phyloP scores from a whole-genome alignment of 352 stramenopile species.

The Globisporangium paddicum region DNA sequence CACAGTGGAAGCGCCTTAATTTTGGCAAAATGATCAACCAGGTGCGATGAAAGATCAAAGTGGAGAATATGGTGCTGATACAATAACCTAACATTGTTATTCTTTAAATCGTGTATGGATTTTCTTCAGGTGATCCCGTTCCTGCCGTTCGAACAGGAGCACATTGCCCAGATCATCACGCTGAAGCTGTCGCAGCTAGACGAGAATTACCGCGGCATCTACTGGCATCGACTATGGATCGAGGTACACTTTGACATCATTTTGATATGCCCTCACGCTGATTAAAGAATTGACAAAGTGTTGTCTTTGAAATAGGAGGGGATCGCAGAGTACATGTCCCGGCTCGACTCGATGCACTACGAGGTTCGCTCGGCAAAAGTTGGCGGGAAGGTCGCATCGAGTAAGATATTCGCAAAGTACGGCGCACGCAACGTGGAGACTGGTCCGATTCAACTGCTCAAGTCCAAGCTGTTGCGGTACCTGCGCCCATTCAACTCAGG shows the following conservation, averaged over 20 bases:
- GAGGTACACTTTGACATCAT: constrained; percentile 24
- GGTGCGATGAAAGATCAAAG: constrained; percentile 30
- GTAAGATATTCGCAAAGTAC: constrained; percentile 82
- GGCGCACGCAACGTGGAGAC: constrained; percentile 75
- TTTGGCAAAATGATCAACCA: constrained; percentile 90
- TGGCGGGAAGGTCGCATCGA: constrained; percentile 40
- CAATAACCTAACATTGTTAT: too few relatives aligned
- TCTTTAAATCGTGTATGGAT: too few relatives aligned
- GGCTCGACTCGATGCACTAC: constrained; percentile 71
- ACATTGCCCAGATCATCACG: constrained; percentile 78
- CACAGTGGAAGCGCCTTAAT: constrained; percentile 83
- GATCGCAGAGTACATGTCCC: constrained; percentile 67
- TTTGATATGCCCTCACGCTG: too few relatives aligned
- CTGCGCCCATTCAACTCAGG: constrained; percentile 65
- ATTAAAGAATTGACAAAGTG: too few relatives aligned
- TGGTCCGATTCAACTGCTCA: constrained; percentile 75
- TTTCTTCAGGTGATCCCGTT: constrained; percentile 90
- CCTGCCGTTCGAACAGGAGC: constrained; percentile 77
- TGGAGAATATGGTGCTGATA: too few relatives aligned
- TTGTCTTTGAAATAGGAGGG: constrained; percentile 27
- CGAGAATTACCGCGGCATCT: constrained; percentile 63
- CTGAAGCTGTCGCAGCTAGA: constrained; percentile 77
- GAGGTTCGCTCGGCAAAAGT: constrained; percentile 52
- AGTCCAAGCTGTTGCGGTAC: constrained; percentile 76
- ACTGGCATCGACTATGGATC: constrained; percentile 75